These are phyloP conservation scores for Aspergillus fijiensis DNA, from an alignment of 2,329 filamentous ascomycete species.

Conservation along the genomic window DNA sequence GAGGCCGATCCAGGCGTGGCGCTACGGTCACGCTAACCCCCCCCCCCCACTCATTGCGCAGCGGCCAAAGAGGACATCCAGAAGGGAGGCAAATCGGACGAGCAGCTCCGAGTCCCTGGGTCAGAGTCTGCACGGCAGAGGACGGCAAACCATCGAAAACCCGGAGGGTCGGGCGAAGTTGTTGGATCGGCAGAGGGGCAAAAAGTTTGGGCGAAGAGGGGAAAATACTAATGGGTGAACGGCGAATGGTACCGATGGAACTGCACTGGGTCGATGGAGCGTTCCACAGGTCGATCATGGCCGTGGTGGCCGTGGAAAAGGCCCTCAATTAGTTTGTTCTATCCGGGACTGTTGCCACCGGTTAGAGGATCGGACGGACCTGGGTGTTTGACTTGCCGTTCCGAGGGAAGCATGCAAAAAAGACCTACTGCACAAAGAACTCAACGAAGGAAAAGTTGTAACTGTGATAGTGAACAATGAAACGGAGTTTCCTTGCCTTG, in stretches of 20 bases:
- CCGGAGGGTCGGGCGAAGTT: neutral
- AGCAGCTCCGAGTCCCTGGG: conserved; percentile 1
- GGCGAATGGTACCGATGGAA: conserved; percentile 7
- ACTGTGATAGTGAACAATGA: neutral
- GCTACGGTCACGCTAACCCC: neutral
- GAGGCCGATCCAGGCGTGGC: conserved; percentile 1
- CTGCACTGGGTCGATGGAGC: neutral
- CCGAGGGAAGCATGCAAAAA: neutral
- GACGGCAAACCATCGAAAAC: neutral
- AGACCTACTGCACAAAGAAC: neutral
- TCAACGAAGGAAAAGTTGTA: neutral
- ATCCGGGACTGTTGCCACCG: conserved; percentile 8
- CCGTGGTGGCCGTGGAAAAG: conserved; percentile 8
- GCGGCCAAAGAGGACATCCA: neutral
- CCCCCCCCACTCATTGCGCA: neutral
- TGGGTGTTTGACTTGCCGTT: neutral
- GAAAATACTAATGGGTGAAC: neutral
- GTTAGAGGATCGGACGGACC: neutral
- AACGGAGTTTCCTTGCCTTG: neutral
- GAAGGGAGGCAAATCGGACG: conserved; percentile 14
- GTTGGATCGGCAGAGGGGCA: conserved; percentile 6
- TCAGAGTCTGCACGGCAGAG: conserved; percentile 3
- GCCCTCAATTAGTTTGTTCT: conserved; percentile 1
- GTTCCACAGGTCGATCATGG: conserved; percentile 18
- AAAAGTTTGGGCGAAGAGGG: conserved; percentile 1